A percentile compares a stretch with the other conserved stretches of the same genome.
phyloP scores from a whole-genome alignment of 768 basidiomycete genomes.

The Termitomyces sp. region DNA sequence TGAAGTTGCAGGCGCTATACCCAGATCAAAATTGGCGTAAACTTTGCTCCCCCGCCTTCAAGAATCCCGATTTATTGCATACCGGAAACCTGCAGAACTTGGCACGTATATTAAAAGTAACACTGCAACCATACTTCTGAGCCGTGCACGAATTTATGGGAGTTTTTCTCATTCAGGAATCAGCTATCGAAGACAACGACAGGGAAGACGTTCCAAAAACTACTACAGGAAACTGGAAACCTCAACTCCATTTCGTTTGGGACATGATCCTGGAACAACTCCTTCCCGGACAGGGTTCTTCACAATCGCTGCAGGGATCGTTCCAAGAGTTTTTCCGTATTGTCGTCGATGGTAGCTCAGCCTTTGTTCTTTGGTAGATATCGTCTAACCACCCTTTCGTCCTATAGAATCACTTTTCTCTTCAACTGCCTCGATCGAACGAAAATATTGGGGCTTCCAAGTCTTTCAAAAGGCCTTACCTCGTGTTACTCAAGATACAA shows the following conservation, averaged over 20 bases:
- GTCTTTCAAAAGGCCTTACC: conserved; percentile 79
- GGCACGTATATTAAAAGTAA: conserved; percentile 78
- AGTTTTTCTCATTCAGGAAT: conserved; percentile 40
- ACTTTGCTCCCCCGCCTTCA: conserved; percentile 70
- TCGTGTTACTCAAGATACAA: conserved; percentile 55
- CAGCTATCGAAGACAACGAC: conserved; percentile 51
- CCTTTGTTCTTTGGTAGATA: background rate
- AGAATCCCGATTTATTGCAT: conserved; percentile 64
- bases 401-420: conserved; percentile 80
- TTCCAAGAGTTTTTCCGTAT: conserved; percentile 91
- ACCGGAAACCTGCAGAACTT: conserved; percentile 69
- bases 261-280: conserved; percentile 74
- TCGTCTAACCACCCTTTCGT: conserved; percentile 6
- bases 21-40: conserved; percentile 67
- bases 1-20: conserved; percentile 61
- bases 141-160: conserved; percentile 9
- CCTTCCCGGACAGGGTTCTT: conserved; percentile 44
- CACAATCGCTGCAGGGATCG: conserved; percentile 44
- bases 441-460: conserved; percentile 96
- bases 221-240: conserved; percentile 70
- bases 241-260: conserved; percentile 93
- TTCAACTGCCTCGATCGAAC: conserved; percentile 75
- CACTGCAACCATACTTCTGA: conserved; percentile 3
- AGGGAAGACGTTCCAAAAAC: conserved; percentile 43
- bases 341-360: conserved; percentile 81